Evolutionary conservation across 1,284 basidiomycete genomes (phyloP).

Genomic region (Erythrobasidium hasegawianum): DNA sequence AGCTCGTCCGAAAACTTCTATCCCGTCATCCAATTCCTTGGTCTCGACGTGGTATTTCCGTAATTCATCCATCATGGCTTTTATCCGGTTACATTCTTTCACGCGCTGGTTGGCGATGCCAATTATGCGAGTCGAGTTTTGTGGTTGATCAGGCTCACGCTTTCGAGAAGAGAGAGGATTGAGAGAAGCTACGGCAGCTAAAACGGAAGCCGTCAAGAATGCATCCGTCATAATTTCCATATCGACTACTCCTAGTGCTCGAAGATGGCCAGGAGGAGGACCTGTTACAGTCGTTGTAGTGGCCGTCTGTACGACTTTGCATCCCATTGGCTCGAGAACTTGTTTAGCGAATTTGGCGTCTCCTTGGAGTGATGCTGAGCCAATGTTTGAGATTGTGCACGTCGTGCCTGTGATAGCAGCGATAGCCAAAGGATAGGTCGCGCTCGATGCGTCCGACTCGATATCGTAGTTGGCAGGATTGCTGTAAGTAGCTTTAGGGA

Average conservation of each 20-base stretch:
- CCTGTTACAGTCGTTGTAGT: slow-evolving; percentile 90
- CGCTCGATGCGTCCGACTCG: slow-evolving; percentile 92
- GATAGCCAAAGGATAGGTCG: slow-evolving; percentile 94
- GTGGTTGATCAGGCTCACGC: slow-evolving; percentile 45
- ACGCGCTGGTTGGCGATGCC: slow-evolving; percentile 98
- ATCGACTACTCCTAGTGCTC: slow-evolving; percentile 81
- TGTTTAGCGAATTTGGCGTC: slow-evolving; percentile 92
- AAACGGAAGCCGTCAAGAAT: slow-evolving; percentile 87
- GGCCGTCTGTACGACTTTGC: slow-evolving; percentile 78
- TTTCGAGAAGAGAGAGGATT: slow-evolving; percentile 50
- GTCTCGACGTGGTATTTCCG: slow-evolving; percentile 94
- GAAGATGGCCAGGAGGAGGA: slow-evolving; percentile 72
- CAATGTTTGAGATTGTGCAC: slow-evolving; percentile 90
- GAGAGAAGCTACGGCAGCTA: slow-evolving; percentile 77
- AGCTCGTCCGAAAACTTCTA: slow-evolving; percentile 79
- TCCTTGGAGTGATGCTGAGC: slow-evolving; percentile 84
- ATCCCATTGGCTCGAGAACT: slow-evolving; percentile 93
- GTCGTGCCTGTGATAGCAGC: slow-evolving; percentile 93
- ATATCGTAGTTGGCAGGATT: slow-evolving; percentile 82
- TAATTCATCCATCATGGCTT: slow-evolving; percentile 92
- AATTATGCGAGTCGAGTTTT: slow-evolving; percentile 68
- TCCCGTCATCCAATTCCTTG: slow-evolving; percentile 85
- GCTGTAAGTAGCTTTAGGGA: slow-evolving; percentile 73
- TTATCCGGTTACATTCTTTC: slow-evolving; percentile 96
- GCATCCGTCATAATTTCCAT: slow-evolving; percentile 99